Evolutionary conservation across 2,329 filamentous ascomycete species (phyloP).

Genomic region (Xylaria sp.): DNA sequence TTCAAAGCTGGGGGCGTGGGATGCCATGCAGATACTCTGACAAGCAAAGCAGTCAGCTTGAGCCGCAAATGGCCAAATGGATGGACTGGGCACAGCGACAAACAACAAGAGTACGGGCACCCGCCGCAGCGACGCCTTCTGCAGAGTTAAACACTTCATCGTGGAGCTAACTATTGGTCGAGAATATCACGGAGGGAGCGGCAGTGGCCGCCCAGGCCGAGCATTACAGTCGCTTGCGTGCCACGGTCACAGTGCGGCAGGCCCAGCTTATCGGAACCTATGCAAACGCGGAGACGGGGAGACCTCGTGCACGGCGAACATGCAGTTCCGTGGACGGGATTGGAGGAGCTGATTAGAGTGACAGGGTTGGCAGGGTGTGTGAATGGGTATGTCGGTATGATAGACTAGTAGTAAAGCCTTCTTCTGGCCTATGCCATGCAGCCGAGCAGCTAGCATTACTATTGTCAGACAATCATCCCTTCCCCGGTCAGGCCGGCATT

Average conservation of each 20-base stretch:
- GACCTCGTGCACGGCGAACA: slow-evolving; percentile 33
- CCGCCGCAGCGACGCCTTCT: slow-evolving; percentile 6
- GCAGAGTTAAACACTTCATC: slow-evolving; percentile 6
- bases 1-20: slow-evolving; percentile 24
- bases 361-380: slow-evolving; percentile 9
- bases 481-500: slow-evolving; percentile 21
- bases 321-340: slow-evolving; percentile 25
- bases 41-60: slow-evolving; percentile 27
- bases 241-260: slow-evolving; percentile 41
- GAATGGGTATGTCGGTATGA: slow-evolving; percentile 23
- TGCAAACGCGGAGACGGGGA: slow-evolving; percentile 23
- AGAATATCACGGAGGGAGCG: slow-evolving; percentile 25
- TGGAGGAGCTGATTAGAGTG: slow-evolving; percentile 15
- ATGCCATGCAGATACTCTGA: slow-evolving; percentile 27
- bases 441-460: slow-evolving; percentile 26
- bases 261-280: slow-evolving; percentile 37
- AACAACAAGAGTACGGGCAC: slow-evolving; percentile 1
- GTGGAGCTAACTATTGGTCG: slow-evolving; percentile 22
- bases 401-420: slow-evolving; percentile 15
- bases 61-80: slow-evolving; percentile 28
- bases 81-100: slow-evolving; percentile 8
- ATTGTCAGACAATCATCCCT: slow-evolving; percentile 23
- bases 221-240: slow-evolving; percentile 30
- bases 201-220: slow-evolving; percentile 32
- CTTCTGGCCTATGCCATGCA: slow-evolving; percentile 30